A percentile compares a stretch with the other conserved stretches of the same genome.
Conservation (phyloP, 176 grass and related monocot genomes). For the Musa itinerans region DNA sequence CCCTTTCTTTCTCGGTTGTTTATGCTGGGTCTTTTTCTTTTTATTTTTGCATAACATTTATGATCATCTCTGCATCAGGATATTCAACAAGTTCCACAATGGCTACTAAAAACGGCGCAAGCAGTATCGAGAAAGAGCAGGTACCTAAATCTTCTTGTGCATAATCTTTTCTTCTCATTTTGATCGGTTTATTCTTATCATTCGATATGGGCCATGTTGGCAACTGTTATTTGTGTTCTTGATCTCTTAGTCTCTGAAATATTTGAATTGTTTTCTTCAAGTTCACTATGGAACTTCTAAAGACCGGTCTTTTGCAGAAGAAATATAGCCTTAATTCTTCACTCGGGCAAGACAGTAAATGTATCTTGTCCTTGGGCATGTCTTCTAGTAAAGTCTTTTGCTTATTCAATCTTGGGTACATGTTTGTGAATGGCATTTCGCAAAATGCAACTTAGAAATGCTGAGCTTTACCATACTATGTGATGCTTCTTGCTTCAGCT, state of each 20-base stretch:
- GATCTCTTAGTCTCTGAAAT: no score
- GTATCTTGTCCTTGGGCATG: not conserved
- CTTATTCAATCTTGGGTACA: not conserved
- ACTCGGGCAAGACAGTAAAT: not conserved
- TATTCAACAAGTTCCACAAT: conserved; percentile 22
- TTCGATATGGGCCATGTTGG: no score
- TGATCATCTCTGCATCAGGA: not conserved
- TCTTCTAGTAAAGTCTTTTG: not conserved
- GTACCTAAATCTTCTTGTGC: not conserved
- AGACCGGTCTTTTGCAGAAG: not conserved
- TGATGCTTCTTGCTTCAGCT: no score
- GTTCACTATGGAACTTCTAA: not conserved
- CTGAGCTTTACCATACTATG: no score
- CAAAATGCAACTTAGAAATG: no score
- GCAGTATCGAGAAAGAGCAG: conserved; percentile 56
- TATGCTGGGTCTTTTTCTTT: not conserved
- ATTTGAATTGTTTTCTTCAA: not conserved
- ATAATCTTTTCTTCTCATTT: not conserved
- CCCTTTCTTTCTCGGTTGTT: not conserved
- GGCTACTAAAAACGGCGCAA: conserved; percentile 32
- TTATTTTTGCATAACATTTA: not conserved
- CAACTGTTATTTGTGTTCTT: no score
- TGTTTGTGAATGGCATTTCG: no score
- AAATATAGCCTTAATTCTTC: not conserved
- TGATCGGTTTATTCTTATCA: no score